Base-by-base conservation (phyloP, 2,329 filamentous ascomycete species). In the Diaporthe vaccinii region DNA sequence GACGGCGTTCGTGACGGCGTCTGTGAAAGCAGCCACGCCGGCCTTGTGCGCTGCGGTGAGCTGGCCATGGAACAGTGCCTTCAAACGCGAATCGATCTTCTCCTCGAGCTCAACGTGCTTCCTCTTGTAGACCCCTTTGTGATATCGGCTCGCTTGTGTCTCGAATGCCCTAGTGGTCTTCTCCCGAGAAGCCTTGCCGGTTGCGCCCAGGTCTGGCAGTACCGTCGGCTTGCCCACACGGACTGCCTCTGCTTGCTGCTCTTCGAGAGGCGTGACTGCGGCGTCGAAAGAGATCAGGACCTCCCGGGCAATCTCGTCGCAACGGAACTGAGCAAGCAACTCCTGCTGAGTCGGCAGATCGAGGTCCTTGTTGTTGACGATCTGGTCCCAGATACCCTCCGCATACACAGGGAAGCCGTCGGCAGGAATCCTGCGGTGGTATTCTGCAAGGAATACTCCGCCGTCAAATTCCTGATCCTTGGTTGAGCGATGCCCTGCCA, bases 301-400 rank as follows among this genome's bases (percentile, higher is more conserved):
- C 82, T 98, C 96, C 77, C 96, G 91, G 53, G 95, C 91, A 75
- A 99, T 99, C 85, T 99, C 97, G 83, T 99, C 97, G 84, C 97
- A 99, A 78, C 97, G 92, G 87, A 98, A 99, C 83, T 99, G 97
- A 15, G 97, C 97, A 72, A 99, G 89, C 61, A 99, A 89, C 83
- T 99, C 97, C 85, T 99, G 97, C 83, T 99, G 97, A 0, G 97
- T 98, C 4, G 97, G 97, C 75, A 99, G 85, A 84, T 99, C 97
- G 73, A 99, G 89, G 81, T 99, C 97, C 85, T 99, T 99, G 89
- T 99, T 99, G 87, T 96, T 94, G 80, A 98, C 96, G 82, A 99
- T 99, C 85, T 98, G 96, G 81, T 98, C 96, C 97, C 97, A 99
- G 59, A 99, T 92, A 55, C 96, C 95, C 82, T 97, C 92, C 0